Conservation (phyloP, 257 asterid genomes). For the Solanum neorickii region DNA sequence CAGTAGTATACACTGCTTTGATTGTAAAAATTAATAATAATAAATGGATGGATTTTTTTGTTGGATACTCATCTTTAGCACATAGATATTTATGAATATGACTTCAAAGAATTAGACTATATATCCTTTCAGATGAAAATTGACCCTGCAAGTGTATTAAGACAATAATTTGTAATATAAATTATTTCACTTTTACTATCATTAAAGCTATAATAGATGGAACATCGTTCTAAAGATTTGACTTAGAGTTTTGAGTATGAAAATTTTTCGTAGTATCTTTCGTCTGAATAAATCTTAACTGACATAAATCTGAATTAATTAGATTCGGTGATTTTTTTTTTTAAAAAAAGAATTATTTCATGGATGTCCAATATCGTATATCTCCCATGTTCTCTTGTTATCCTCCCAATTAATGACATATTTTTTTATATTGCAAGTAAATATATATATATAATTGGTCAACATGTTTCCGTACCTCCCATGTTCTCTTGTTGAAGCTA, state of each 20-base stretch:
- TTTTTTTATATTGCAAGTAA: background rate
- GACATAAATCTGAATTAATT: fast-evolving
- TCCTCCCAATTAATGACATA: background rate
- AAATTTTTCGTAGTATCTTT: fast-evolving
- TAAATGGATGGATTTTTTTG: background rate
- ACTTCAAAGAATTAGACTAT: background rate
- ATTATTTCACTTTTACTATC: background rate
- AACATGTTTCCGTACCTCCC: background rate
- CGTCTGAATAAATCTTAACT: fast-evolving
- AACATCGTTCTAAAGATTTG: fast-evolving
- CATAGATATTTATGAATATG: background rate
- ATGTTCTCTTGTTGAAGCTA: background rate
- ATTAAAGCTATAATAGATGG: too few species aligned
- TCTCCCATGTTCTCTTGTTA: background rate
- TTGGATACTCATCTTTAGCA: background rate
- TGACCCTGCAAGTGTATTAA: background rate
- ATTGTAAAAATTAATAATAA: background rate
- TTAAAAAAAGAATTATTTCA: too few species aligned
- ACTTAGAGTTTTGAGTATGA: too few species aligned
- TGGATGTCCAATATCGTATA: background rate
- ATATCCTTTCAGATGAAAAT: background rate
- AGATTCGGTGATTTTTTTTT: fast-evolving
- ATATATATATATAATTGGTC: background rate
- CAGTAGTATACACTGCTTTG: background rate
- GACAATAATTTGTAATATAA: background rate